phyloP scores from a whole-genome alignment of 768 basidiomycete genomes.

The Polyporus arcularius region DNA sequence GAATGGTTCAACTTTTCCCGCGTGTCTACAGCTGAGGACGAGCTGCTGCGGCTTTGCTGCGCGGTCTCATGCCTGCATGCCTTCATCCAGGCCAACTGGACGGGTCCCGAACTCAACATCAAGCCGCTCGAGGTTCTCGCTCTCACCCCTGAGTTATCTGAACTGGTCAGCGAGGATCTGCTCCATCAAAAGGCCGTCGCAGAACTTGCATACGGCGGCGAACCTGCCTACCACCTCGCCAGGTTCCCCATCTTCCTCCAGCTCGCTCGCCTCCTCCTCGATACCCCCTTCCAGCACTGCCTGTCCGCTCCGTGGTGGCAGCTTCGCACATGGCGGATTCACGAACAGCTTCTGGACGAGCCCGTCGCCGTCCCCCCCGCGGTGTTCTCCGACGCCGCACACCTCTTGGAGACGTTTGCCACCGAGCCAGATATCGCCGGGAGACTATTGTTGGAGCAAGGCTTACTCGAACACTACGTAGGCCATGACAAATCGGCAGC shows the following conservation, averaged over 20 bases:
- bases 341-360: slow-evolving; percentile 84
- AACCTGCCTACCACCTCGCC: slow-evolving; percentile 94
- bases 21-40: slow-evolving; percentile 40
- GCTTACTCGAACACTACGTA: slow-evolving; percentile 77
- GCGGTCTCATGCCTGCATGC: slow-evolving; percentile 84
- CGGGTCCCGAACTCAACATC: slow-evolving; percentile 82
- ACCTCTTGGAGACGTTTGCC: slow-evolving; percentile 42
- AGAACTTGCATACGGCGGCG: slow-evolving; percentile 82
- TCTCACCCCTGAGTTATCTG: slow-evolving; percentile 31
- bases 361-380: slow-evolving; percentile 59
- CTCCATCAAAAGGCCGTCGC: slow-evolving; percentile 70
- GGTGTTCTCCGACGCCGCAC: slow-evolving; percentile 41
- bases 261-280: slow-evolving; percentile 71
- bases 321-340: slow-evolving; percentile 71
- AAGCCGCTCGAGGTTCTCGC: slow-evolving; percentile 41
- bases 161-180: slow-evolving; percentile 41
- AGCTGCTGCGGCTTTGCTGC: slow-evolving; percentile 59
- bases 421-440: slow-evolving; percentile 67
- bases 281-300: slow-evolving; percentile 48
- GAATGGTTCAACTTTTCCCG: slow-evolving; percentile 34
- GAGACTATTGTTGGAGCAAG: slow-evolving; percentile 71
- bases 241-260: slow-evolving; percentile 68
- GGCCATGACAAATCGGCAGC: slow-evolving; percentile 77
- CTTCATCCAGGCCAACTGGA: slow-evolving; percentile 95
- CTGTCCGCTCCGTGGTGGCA: slow-evolving; percentile 75